Evolutionary conservation across 1,284 basidiomycete species (phyloP).

Genomic region (Leccinum angustisporum): DNA sequence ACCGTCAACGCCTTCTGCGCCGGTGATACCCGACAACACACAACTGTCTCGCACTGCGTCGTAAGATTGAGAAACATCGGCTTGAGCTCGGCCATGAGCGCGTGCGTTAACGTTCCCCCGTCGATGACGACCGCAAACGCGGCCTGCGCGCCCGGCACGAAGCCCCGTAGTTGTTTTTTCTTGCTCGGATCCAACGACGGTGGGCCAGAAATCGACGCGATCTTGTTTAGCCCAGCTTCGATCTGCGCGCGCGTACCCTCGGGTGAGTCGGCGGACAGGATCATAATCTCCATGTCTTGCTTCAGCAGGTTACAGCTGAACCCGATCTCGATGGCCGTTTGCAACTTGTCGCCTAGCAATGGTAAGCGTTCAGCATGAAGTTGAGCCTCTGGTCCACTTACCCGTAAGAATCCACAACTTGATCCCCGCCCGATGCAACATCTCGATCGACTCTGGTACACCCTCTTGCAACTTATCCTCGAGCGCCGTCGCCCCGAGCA

Average conservation of each 20-base stretch:
- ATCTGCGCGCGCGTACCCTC: slow-evolving; percentile 83
- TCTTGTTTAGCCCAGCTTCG: slow-evolving; percentile 93
- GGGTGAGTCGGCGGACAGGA: slow-evolving; percentile 74
- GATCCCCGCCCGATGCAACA: slow-evolving; percentile 90
- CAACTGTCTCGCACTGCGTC: slow-evolving; percentile 95
- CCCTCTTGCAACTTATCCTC: slow-evolving; percentile 98
- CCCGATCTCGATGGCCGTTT: slow-evolving; percentile 96
- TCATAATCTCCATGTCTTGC: slow-evolving; percentile 94
- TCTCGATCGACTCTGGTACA: slow-evolving; percentile 94
- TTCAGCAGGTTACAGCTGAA: slow-evolving; percentile 93
- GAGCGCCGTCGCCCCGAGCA: slow-evolving; percentile 92
- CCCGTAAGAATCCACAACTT: slow-evolving; percentile 95
- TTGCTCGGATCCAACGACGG: slow-evolving; percentile 53
- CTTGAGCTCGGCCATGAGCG: slow-evolving; percentile 78
- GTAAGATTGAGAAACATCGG: slow-evolving; percentile 87
- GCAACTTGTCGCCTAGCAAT: slow-evolving; percentile 85
- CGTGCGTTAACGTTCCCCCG: slow-evolving; percentile 88
- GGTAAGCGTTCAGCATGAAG: not conserved
- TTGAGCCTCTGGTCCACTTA: slow-evolving; percentile 22
- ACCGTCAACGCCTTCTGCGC: slow-evolving; percentile 97
- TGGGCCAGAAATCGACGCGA: slow-evolving; percentile 76
- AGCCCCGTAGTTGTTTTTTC: slow-evolving; percentile 58
- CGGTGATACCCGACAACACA: slow-evolving; percentile 95
- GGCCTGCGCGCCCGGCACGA: slow-evolving; percentile 63
- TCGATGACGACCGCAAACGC: slow-evolving; percentile 96